Conservation (phyloP, 306 rosid genomes). For the Castanea sativa region DNA sequence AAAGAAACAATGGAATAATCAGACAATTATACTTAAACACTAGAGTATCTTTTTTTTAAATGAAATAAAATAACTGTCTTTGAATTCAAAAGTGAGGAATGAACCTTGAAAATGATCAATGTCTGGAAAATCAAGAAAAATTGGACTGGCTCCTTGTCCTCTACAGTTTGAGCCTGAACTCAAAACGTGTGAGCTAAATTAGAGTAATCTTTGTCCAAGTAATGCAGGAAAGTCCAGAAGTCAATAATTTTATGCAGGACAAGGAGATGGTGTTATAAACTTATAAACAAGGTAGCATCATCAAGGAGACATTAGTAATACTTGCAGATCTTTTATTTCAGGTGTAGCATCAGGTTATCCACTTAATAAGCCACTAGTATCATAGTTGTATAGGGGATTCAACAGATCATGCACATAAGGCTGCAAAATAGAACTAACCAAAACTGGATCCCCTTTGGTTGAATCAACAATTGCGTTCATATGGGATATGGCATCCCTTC, state of each 20-base stretch:
- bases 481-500: conserved; percentile 55
- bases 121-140: conserved; percentile 74
- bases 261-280: conserved; percentile 16
- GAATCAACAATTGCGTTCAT: conserved; percentile 54
- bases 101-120: conserved; percentile 73
- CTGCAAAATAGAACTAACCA: conserved; percentile 52
- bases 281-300: conserved; percentile 6
- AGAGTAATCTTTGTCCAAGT: conserved; percentile 7
- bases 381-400: background rate
- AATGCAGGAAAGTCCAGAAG: conserved; percentile 12
- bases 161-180: conserved; percentile 70
- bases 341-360: conserved; percentile 6
- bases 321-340: conserved; percentile 6
- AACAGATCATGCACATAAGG: conserved; percentile 3
- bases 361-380: background rate
- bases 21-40: conserved; percentile 10
- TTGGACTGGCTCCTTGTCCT: conserved; percentile 80
- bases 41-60: background rate
- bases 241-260: conserved; percentile 1
- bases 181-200: conserved; percentile 20
- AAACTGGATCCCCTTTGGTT: conserved; percentile 51
- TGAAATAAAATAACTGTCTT: background rate
- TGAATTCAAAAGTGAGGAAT: conserved; percentile 17
- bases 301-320: conserved; percentile 2
- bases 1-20: conserved; percentile 2